Evolutionary conservation across 2,329 filamentous ascomycete species (phyloP).

Genomic region (Colletotrichum plurivorum): DNA sequence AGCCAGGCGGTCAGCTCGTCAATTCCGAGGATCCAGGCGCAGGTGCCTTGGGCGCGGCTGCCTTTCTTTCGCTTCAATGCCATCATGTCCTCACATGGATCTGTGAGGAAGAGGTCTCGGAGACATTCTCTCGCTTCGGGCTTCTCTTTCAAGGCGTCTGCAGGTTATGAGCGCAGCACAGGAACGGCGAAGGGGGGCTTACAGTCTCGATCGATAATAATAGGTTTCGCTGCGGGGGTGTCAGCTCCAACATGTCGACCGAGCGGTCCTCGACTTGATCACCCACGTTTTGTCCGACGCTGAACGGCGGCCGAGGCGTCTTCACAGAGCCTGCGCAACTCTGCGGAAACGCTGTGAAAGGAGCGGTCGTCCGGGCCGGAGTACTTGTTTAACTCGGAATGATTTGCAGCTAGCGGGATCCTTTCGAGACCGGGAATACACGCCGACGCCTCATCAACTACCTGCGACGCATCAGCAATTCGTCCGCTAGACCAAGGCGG

Average conservation of each 20-base stretch:
- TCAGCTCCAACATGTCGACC: neutral
- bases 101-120: slow-evolving; percentile 42
- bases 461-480: too few relatives aligned
- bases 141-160: slow-evolving; percentile 8
- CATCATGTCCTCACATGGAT: slow-evolving; percentile 41
- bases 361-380: too few relatives aligned
- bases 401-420: too few relatives aligned
- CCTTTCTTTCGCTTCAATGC: slow-evolving; percentile 44
- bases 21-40: slow-evolving; percentile 43
- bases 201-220: slow-evolving; percentile 27
- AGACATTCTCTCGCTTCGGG: slow-evolving; percentile 39
- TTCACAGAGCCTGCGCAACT: too few relatives aligned
- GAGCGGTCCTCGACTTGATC: too few relatives aligned
- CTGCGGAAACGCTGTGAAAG: too few relatives aligned
- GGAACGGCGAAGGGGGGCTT: neutral
- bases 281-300: too few relatives aligned
- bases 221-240: neutral
- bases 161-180: neutral
- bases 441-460: too few relatives aligned
- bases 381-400: too few relatives aligned
- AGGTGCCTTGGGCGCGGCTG: slow-evolving; percentile 38
- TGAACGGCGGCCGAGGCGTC: too few relatives aligned
- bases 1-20: slow-evolving; percentile 42
- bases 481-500: too few relatives aligned
- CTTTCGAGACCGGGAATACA: too few relatives aligned